Conservation (phyloP, 2,329 filamentous ascomycete genomes). For the Trichoderma polysporum region DNA sequence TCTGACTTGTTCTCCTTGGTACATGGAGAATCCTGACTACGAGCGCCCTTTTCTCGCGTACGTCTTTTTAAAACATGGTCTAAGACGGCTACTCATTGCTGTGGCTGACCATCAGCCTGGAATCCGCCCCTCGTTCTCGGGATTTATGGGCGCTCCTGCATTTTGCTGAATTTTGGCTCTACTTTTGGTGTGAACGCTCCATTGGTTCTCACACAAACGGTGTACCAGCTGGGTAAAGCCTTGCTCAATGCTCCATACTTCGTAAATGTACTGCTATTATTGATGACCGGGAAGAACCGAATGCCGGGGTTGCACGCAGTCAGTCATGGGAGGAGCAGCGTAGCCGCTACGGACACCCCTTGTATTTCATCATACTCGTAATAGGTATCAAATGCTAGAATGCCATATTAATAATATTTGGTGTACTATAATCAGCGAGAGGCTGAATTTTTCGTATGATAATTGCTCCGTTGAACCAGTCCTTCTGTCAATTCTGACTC, state of each 20-base stretch:
- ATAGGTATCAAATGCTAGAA: not conserved
- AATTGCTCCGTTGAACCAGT: not conserved
- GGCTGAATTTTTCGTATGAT: not conserved
- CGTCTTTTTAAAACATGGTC: not conserved
- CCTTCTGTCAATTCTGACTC: not conserved
- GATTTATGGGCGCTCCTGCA: not conserved
- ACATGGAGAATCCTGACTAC: not conserved
- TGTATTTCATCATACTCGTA: not conserved
- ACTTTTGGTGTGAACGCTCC: not conserved
- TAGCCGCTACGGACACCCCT: not conserved
- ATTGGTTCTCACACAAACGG: not conserved
- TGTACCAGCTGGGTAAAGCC: no score
- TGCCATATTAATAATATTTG: conserved; percentile 9
- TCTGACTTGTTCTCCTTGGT: not conserved
- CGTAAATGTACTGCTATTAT: not conserved
- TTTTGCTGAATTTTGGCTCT: not conserved
- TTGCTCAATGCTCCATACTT: not conserved
- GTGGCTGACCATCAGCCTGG: not conserved
- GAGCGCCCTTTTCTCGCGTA: not conserved
- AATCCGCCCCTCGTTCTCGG: not conserved
- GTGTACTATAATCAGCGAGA: not conserved
- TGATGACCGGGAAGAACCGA: not conserved
- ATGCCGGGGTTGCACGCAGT: not conserved
- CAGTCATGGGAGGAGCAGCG: not conserved
- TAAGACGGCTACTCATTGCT: not conserved